phyloP scores from a whole-genome alignment of 2,329 filamentous ascomycete species.

The Xylariaceae sp. region DNA sequence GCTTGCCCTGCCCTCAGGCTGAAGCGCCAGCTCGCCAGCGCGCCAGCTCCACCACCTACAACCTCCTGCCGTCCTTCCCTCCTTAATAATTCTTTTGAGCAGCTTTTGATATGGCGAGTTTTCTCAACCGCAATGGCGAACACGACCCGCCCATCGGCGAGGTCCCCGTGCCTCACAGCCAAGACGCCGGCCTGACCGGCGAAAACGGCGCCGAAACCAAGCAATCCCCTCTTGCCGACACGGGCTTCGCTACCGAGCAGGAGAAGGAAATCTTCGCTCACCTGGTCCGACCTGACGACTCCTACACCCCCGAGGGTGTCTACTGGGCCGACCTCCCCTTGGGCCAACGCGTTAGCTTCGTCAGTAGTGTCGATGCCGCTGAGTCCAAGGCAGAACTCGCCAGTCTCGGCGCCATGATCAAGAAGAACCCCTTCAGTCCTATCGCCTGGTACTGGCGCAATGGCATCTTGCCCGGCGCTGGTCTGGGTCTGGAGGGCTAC shows the following conservation, averaged over 20 bases:
- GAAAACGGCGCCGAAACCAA: conserved; percentile 36
- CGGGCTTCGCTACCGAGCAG: conserved; percentile 35
- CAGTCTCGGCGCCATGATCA: conserved; percentile 69
- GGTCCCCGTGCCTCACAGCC: conserved; percentile 49
- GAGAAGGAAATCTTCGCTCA: conserved; percentile 63
- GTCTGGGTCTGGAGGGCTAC: conserved; percentile 88
- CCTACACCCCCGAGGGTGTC: conserved; percentile 69
- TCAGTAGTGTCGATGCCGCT: conserved; percentile 61
- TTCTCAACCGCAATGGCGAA: conserved; percentile 30
- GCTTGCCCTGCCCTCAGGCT: not conserved
- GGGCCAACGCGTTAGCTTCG: conserved; percentile 63
- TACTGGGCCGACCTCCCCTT: conserved; percentile 91
- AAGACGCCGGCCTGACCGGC: conserved; percentile 40
- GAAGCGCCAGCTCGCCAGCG: not conserved
- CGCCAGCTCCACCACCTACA: conserved; percentile 1
- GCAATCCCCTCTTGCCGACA: no score
- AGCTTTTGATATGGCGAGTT: conserved; percentile 32
- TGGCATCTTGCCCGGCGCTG: conserved; percentile 86
- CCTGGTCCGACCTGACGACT: conserved; percentile 81
- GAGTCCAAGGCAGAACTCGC: conserved; percentile 63
- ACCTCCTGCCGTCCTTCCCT: no score
- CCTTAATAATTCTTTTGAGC: no score
- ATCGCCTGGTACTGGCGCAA: conserved; percentile 83
- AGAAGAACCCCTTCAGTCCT: conserved; percentile 76
- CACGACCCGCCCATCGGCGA: conserved; percentile 40